Conservation (phyloP, 1,284 basidiomycete genomes). For the Cryptococcus depauperatus region DNA sequence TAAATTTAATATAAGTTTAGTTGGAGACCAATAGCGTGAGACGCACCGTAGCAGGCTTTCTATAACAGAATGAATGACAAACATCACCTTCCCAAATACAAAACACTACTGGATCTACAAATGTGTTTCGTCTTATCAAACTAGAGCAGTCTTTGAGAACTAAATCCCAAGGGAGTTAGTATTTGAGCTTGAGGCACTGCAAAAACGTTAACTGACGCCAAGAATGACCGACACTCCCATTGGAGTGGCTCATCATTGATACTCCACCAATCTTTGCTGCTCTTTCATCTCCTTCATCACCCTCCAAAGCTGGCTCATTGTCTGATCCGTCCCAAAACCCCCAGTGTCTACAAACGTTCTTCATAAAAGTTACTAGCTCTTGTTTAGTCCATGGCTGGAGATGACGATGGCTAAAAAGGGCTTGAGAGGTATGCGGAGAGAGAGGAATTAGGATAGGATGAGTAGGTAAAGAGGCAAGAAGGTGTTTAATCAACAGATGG, state of each 20-base stretch:
- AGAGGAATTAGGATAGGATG: slow-evolving; percentile 70
- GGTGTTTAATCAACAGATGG: slow-evolving; percentile 42
- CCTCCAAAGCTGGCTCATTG: slow-evolving; percentile 17
- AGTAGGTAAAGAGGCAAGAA: slow-evolving; percentile 50
- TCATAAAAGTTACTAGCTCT: slow-evolving; percentile 56
- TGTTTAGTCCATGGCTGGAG: slow-evolving; percentile 59
- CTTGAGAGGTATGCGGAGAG: slow-evolving; percentile 77
- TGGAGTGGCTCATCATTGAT: slow-evolving; percentile 71
- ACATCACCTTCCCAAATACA: slow-evolving; percentile 88
- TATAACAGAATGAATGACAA: slow-evolving; percentile 80
- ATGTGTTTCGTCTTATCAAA: slow-evolving; percentile 65
- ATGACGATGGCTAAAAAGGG: slow-evolving; percentile 66
- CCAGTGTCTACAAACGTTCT: slow-evolving; percentile 54
- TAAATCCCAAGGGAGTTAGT: slow-evolving; percentile 2
- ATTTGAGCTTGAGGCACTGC: slow-evolving; percentile 8
- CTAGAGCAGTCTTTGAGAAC: slow-evolving; percentile 67
- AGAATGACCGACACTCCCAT: slow-evolving; percentile 47
- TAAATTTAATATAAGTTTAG: slow-evolving; percentile 31
- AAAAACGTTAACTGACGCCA: too few species aligned
- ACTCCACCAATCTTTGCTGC: slow-evolving; percentile 16
- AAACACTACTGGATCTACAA: slow-evolving; percentile 73
- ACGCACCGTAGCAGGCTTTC: slow-evolving; percentile 54
- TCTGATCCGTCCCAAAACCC: slow-evolving; percentile 50
- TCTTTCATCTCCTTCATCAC: slow-evolving; percentile 3
- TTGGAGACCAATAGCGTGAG: slow-evolving; percentile 13